These are phyloP conservation scores for Marchantia paleacea DNA, from an alignment of 225 moss, liverwort and hornwort genomes.

Conservation along the genomic window DNA sequence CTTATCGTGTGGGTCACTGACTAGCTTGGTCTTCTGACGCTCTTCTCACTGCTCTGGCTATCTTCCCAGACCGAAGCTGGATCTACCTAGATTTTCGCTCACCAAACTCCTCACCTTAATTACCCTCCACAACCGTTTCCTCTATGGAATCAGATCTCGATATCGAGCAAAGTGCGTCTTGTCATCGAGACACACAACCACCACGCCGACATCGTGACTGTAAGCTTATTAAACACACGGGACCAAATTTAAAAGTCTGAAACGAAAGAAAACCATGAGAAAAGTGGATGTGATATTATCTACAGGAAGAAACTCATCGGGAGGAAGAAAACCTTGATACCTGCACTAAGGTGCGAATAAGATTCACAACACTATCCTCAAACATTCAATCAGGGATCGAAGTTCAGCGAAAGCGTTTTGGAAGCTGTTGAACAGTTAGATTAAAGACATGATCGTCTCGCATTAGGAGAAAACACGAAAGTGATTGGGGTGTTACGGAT, in stretches of 20 bases:
- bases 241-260: not conserved
- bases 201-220: not conserved
- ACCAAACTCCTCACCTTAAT: not conserved
- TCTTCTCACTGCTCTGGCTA: not conserved
- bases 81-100: not conserved
- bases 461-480: not conserved
- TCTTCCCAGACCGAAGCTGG: no score
- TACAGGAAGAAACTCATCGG: no score
- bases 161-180: not conserved
- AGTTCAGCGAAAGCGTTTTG: no score
- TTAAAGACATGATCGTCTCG: not conserved
- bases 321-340: no score
- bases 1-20: not conserved
- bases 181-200: not conserved
- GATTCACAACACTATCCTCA: no score
- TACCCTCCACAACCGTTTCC: not conserved
- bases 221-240: not conserved
- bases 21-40: not conserved
- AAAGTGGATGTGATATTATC: no score
- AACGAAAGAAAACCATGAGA: not conserved
- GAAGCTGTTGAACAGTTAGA: not conserved
- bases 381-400: no score
- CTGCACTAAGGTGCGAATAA: no score
- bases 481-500: not conserved
- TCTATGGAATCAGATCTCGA: not conserved